Conservation (phyloP, 2,329 filamentous ascomycete species). For the Cryphonectria japonica region DNA sequence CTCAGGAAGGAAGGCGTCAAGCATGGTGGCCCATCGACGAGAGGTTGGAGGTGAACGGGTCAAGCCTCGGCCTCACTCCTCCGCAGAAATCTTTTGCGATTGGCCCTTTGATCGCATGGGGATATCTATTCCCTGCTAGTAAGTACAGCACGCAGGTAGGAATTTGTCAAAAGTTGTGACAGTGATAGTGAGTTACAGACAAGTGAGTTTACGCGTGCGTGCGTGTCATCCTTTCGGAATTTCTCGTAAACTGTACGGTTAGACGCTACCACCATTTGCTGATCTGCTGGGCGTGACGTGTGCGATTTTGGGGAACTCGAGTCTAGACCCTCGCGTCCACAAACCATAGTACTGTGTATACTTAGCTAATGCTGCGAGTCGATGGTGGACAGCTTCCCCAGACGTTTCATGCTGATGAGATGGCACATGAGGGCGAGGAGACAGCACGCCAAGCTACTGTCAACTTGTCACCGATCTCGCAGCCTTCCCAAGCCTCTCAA, state of each 20-base stretch:
- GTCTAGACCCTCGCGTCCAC: background rate
- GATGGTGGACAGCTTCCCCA: too few relatives aligned
- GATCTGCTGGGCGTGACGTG: background rate
- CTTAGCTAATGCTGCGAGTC: background rate
- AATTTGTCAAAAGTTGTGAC: too few relatives aligned
- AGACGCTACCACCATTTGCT: background rate
- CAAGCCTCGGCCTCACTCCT: too few relatives aligned
- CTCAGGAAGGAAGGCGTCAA: background rate
- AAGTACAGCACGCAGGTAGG: background rate
- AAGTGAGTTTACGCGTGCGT: too few relatives aligned
- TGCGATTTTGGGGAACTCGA: background rate
- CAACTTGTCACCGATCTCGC: background rate
- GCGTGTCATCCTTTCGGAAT: background rate
- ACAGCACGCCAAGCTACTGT: background rate
- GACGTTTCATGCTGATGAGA: background rate
- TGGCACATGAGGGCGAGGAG: background rate
- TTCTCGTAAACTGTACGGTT: background rate
- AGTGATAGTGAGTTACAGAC: background rate
- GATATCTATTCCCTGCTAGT: background rate
- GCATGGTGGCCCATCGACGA: background rate
- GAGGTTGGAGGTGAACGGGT: background rate
- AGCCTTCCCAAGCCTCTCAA: background rate
- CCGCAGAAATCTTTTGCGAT: background rate
- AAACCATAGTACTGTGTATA: background rate
- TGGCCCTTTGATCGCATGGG: background rate